A percentile compares a stretch with the other conserved stretches of the same genome.
Evolutionary conservation across 176 grass and related monocot genomes (phyloP).

Genomic region (Poa pratensis): DNA sequence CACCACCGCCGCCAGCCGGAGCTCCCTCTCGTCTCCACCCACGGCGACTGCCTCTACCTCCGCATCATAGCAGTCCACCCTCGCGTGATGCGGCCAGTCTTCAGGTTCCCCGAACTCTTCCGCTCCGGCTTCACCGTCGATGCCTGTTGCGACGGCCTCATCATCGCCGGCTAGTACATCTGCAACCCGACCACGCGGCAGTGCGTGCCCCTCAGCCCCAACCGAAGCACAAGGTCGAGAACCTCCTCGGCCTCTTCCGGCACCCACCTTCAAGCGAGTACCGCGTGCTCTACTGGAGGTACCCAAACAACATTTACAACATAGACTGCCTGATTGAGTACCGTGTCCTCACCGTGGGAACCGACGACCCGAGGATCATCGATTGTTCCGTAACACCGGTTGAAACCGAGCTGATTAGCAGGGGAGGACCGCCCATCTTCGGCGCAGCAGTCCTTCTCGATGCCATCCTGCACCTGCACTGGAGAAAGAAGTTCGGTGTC

Average conservation of each 20-base stretch:
- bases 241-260: neutral
- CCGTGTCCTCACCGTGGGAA: neutral
- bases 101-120: too few species aligned
- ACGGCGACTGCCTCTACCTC: too few species aligned
- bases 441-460: neutral
- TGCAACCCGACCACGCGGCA: neutral
- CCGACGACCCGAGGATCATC: neutral
- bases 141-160: neutral
- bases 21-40: too few species aligned
- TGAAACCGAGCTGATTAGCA: too few species aligned
- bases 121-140: too few species aligned
- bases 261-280: neutral
- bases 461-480: neutral
- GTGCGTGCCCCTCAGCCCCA: neutral
- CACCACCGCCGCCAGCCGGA: neutral
- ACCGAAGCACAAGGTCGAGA: rapidly evolving
- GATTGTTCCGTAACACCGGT: too few species aligned
- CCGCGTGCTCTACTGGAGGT: neutral
- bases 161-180: neutral
- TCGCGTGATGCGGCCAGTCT: too few species aligned
- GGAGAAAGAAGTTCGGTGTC: neutral
- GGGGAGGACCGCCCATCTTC: neutral
- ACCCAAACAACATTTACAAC: too few species aligned
- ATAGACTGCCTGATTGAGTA: too few species aligned
- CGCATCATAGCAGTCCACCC: too few species aligned